Evolutionary conservation across 2,329 filamentous ascomycete genomes (phyloP).

Genomic region (Botrytis paeoniae): DNA sequence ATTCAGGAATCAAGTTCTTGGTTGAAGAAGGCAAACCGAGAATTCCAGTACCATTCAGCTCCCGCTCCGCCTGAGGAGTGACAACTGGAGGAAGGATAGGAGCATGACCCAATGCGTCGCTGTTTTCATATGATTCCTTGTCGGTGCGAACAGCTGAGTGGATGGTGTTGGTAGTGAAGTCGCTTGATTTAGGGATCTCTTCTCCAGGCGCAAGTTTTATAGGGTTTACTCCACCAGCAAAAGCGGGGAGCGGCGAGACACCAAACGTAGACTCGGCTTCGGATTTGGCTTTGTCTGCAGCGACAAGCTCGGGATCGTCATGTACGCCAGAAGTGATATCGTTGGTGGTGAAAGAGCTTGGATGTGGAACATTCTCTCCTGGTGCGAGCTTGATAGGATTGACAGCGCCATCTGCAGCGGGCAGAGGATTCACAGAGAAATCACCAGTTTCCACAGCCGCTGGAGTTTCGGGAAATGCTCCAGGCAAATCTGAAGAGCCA

Average conservation of each 20-base stretch:
- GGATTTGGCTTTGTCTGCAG: constrained; percentile 41
- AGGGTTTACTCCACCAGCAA: constrained; percentile 69
- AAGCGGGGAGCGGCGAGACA: constrained; percentile 61
- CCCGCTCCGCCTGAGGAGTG: constrained; percentile 42
- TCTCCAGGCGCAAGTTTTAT: constrained; percentile 77
- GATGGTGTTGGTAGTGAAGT: constrained; percentile 63
- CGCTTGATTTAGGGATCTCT: constrained; percentile 66
- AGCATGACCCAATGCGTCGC: constrained; percentile 53
- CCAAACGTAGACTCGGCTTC: constrained; percentile 48
- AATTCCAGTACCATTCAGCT: constrained; percentile 38
- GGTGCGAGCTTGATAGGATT: constrained; percentile 80
- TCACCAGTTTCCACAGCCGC: constrained; percentile 44
- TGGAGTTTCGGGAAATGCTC: constrained; percentile 72
- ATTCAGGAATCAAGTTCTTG: constrained; percentile 74
- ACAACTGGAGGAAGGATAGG: constrained; percentile 40
- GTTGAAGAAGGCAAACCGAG: constrained; percentile 54
- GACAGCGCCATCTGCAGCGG: constrained; percentile 60
- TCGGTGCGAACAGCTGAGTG: constrained; percentile 74
- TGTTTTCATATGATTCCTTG: constrained; percentile 81
- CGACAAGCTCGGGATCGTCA: constrained; percentile 77
- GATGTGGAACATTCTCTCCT: constrained; percentile 75
- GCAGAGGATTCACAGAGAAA: constrained; percentile 57
- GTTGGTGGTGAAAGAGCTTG: constrained; percentile 61
- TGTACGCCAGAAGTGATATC: constrained; percentile 70
- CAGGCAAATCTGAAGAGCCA: constrained; percentile 54